phyloP scores from a whole-genome alignment of 176 grass and related monocot genomes.

The Triticum timopheevii region DNA sequence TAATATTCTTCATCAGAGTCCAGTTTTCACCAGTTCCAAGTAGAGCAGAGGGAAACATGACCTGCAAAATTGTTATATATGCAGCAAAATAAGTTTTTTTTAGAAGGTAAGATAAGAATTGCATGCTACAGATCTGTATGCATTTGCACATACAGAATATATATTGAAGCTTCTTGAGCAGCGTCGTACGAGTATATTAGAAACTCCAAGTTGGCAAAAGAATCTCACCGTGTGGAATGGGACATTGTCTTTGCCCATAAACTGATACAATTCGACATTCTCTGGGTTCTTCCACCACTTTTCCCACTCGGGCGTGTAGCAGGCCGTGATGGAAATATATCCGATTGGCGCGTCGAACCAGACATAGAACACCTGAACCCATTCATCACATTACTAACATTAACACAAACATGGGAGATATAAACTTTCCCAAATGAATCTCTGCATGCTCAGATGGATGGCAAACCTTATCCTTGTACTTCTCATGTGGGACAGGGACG shows the following conservation, averaged over 20 bases:
- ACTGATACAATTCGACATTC: slow-evolving; percentile 83
- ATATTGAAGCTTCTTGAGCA: background rate
- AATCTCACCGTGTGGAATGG: slow-evolving; percentile 81
- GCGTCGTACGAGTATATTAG: background rate
- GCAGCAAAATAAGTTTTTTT: background rate
- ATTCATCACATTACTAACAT: background rate
- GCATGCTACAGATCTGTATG: slow-evolving; percentile 24
- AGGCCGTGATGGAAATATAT: slow-evolving; percentile 82
- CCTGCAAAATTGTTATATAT: slow-evolving; percentile 32
- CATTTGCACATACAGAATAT: background rate
- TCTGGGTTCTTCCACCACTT: slow-evolving; percentile 96
- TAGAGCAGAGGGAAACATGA: slow-evolving; percentile 83
- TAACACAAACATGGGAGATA: background rate
- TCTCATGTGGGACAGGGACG: slow-evolving; percentile 72
- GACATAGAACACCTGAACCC: slow-evolving; percentile 71
- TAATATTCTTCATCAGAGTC: slow-evolving; percentile 86
- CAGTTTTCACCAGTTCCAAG: slow-evolving; percentile 77
- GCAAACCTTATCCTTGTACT: slow-evolving; percentile 66
- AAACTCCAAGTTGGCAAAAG: background rate
- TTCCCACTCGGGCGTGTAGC: slow-evolving; percentile 80
- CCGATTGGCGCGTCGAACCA: slow-evolving; percentile 89
- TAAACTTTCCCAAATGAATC: background rate
- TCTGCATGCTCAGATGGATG: background rate
- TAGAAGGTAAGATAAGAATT: slow-evolving; percentile 42
- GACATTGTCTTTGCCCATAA: slow-evolving; percentile 95